phyloP scores from a whole-genome alignment of 495 filamentous ascomycete species.

The Daldinia grandis region DNA sequence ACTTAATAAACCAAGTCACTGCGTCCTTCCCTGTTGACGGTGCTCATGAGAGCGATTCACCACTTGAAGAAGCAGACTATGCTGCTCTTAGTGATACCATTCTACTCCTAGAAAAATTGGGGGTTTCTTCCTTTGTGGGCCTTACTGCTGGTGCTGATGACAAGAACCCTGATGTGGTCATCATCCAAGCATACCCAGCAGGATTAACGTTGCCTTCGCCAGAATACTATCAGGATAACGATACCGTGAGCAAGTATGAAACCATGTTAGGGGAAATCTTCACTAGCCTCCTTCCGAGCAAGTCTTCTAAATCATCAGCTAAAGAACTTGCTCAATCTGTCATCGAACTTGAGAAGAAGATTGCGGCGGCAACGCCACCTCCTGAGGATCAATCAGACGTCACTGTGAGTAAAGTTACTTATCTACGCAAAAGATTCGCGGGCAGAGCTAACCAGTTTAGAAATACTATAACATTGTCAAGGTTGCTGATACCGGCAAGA shows the following conservation, averaged over 20 bases:
- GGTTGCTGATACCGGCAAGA: slow-evolving; percentile 58
- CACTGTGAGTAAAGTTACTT: slow-evolving; percentile 37
- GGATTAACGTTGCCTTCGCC: slow-evolving; percentile 68
- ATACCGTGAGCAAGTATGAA: slow-evolving; percentile 62
- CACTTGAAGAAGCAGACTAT: slow-evolving; percentile 46
- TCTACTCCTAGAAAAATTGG: slow-evolving; percentile 62
- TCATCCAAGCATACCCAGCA: slow-evolving; percentile 62
- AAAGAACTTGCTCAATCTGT: slow-evolving; percentile 49
- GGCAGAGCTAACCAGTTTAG: slow-evolving; percentile 30
- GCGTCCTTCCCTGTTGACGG: slow-evolving; percentile 58
- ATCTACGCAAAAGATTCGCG: background rate
- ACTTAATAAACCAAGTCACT: slow-evolving; percentile 53
- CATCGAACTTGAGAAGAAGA: slow-evolving; percentile 67
- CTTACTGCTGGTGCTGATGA: slow-evolving; percentile 64
- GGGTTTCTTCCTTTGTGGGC: slow-evolving; percentile 58
- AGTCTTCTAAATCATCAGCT: slow-evolving; percentile 35
- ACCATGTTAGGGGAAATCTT: slow-evolving; percentile 53
- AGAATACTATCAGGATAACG: slow-evolving; percentile 69
- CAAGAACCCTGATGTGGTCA: slow-evolving; percentile 69
- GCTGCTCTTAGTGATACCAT: slow-evolving; percentile 60
- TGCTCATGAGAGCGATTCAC: slow-evolving; percentile 22
- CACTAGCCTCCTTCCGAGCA: slow-evolving; percentile 37
- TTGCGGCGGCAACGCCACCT: slow-evolving; percentile 66
- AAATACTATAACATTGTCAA: slow-evolving; percentile 46
- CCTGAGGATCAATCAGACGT: slow-evolving; percentile 57